These are phyloP conservation scores for Trichosporon sp. DNA, from an alignment of 1,284 basidiomycete genomes.

Conservation along the genomic window DNA sequence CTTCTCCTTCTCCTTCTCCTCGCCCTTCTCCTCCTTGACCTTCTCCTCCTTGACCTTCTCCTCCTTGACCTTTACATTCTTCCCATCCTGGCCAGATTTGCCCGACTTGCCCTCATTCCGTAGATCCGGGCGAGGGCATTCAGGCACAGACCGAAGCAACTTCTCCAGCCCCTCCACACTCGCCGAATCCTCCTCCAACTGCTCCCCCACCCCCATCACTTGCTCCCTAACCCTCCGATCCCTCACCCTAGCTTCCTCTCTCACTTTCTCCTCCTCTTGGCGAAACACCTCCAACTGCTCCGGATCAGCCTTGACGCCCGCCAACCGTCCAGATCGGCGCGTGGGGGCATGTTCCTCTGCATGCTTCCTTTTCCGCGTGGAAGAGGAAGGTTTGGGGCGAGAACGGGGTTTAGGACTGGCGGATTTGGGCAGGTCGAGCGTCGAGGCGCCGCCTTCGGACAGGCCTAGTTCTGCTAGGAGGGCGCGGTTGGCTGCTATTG, in stretches of 20 bases:
- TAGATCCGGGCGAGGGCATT: neutral
- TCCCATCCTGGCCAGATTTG: neutral
- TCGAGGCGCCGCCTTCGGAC: conserved; percentile 29
- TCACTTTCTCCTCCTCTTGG: conserved; percentile 32
- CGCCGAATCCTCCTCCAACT: conserved; percentile 30
- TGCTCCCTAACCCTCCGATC: conserved; percentile 32
- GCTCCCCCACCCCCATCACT: conserved; percentile 34
- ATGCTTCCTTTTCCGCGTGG: conserved; percentile 3
- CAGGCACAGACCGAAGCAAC: neutral
- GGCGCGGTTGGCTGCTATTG: conserved; percentile 46
- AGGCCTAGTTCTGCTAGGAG: conserved; percentile 52
- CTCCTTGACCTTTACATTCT: conserved; percentile 13
- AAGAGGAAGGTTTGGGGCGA: conserved; percentile 9
- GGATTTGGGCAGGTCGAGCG: conserved; percentile 16
- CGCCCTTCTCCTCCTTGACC: too few species aligned
- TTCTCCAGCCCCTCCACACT: conserved; percentile 20
- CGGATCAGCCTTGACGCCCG: conserved; percentile 38
- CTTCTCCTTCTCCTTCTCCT: too few species aligned
- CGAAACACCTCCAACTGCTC: conserved; percentile 27
- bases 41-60: too few species aligned
- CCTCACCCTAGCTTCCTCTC: conserved; percentile 30
- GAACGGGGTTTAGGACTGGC: conserved; percentile 8
- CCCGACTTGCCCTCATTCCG: too few species aligned
- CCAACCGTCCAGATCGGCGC: conserved; percentile 34
- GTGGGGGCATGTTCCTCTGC: conserved; percentile 24